Base-by-base conservation (phyloP, 371 early-diverging fungal genomes). In the Apophysomyces trapeziformis region DNA sequence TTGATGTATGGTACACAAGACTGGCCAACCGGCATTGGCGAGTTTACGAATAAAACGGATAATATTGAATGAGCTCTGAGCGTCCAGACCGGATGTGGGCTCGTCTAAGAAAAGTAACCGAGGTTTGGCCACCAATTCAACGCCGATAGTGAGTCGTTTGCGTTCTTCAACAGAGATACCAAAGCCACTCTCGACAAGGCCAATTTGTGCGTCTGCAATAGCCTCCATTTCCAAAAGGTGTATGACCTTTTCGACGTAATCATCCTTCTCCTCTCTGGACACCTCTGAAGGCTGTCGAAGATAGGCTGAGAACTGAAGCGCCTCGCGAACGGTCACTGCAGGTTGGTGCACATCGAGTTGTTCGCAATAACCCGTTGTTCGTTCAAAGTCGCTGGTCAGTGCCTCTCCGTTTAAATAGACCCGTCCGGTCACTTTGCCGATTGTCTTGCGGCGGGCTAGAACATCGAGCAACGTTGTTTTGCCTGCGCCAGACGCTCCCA, bases 381-480 rank as follows among this genome's bases (percentile, higher is more conserved):
- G 82, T 67, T 87, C 83, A 78, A 89, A 91, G 58, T 85, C 85
- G 13, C 57, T 62, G 59, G 65, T 57, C 6, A 76, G 61, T 7
- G 67, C 66, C 57, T 72, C 69, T 68, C 76, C 80, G 80, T 86
- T 77, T 80, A 92, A 66, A 69, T 81, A 77, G 58, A 90, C 77
- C 16, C 78, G 74, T 43, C 94, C 94, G 1, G 87, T 79, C n/a
- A 90, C 77, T 8, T 78, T 86, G n/a, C 92, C 92, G 46, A 85
- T 82, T 32, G 88, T 90, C 80, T 90, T 90, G 67, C 92, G 88
- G 68, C 84, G 84, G 35, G 92, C 88, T 26, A 91, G 72, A 0
- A 92, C 81, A 75, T 96, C 95, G 65, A 93, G 70, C 1, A 94
- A 77, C 4, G 94, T 91, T 0, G 94, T 90, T 75, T 95, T 95